Conservation (phyloP, 441 rosid genomes). For the Raphanus hybrid region DNA sequence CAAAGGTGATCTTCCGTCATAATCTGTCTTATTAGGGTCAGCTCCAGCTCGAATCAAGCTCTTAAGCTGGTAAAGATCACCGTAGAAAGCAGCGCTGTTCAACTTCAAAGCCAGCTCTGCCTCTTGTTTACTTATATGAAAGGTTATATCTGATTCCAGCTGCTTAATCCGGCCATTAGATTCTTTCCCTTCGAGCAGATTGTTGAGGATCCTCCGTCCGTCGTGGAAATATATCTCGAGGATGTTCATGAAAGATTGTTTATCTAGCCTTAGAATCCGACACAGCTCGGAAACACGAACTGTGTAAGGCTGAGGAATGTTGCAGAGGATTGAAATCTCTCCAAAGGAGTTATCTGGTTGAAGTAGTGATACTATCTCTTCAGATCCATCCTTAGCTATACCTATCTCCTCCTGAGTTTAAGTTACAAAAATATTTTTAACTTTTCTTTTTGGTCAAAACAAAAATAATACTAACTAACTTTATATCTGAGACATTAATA, state of each 20-base stretch:
- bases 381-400: conserved; percentile 57
- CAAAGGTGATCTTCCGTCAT: conserved; percentile 86
- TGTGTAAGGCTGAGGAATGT: conserved; percentile 70
- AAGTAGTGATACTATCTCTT: conserved; percentile 50
- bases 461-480: background rate
- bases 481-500: background rate
- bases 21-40: conserved; percentile 73
- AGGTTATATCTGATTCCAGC: conserved; percentile 65
- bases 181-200: conserved; percentile 80
- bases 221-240: conserved; percentile 75
- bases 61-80: conserved; percentile 72
- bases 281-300: conserved; percentile 72
- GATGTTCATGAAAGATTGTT: conserved; percentile 63
- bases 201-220: conserved; percentile 73
- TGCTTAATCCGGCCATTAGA: conserved; percentile 56
- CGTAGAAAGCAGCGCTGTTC: conserved; percentile 68
- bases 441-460: too few species aligned
- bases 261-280: conserved; percentile 74
- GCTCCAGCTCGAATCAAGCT: conserved; percentile 73
- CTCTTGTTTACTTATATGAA: conserved; percentile 78
- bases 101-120: conserved; percentile 69
- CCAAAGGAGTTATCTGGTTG: conserved; percentile 68
- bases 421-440: background rate
- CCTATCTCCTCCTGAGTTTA: conserved; percentile 63
- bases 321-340: conserved; percentile 82